Conservation (phyloP, 768 basidiomycete species). For the Russula sp. region DNA sequence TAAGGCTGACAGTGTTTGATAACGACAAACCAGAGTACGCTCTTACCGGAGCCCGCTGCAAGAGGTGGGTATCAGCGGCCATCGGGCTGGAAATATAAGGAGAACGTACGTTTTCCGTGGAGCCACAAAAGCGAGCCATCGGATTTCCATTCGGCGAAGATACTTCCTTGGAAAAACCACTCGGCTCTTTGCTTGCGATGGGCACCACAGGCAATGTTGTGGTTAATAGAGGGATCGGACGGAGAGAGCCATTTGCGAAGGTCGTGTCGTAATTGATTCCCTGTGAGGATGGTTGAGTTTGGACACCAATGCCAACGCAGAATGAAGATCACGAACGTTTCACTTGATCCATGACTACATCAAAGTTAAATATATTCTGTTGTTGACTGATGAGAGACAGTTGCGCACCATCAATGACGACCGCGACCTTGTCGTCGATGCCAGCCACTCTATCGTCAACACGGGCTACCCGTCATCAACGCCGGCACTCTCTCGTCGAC, state of each 20-base stretch:
- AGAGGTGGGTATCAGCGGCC: background rate
- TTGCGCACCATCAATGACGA: too few species aligned
- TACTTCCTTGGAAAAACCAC: constrained; percentile 5
- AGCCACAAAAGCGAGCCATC: background rate
- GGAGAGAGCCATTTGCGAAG: constrained; percentile 7
- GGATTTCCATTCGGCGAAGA: background rate
- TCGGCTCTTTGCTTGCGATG: background rate
- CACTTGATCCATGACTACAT: background rate
- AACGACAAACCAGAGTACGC: background rate
- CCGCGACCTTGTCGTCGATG: background rate
- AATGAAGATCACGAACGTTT: background rate
- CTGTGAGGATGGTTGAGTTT: background rate
- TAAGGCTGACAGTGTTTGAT: background rate
- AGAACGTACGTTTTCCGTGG: constrained; percentile 3
- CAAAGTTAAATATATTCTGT: too few species aligned
- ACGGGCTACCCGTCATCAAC: too few species aligned
- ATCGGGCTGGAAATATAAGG: too few species aligned
- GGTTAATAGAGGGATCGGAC: background rate
- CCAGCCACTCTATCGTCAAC: too few species aligned
- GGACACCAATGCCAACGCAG: too few species aligned
- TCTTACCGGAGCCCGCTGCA: constrained; percentile 4
- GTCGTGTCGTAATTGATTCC: background rate
- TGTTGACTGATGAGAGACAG: too few species aligned
- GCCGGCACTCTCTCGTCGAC: too few species aligned
- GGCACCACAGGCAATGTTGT: background rate